phyloP scores from a whole-genome alignment of 257 asterid species.

The Nicotiana obtusifolia region DNA sequence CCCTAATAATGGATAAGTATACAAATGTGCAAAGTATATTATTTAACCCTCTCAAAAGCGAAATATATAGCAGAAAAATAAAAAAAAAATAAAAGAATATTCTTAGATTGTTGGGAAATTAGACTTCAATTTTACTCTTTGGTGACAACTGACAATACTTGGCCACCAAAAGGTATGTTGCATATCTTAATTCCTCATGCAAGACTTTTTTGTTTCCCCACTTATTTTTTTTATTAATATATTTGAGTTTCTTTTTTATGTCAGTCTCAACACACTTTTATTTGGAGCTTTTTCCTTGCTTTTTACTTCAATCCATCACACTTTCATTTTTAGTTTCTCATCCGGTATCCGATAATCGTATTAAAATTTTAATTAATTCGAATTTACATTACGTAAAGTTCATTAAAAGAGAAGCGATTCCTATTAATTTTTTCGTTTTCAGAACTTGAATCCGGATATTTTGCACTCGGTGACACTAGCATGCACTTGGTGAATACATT shows the following conservation, averaged over 20 bases:
- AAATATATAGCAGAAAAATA: not conserved
- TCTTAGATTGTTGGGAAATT: constrained; percentile 18
- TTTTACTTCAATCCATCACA: not conserved
- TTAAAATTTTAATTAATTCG: too few relatives aligned
- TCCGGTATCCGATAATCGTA: too few relatives aligned
- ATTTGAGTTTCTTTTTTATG: not conserved
- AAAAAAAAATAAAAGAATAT: constrained; percentile 23
- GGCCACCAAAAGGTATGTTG: not conserved
- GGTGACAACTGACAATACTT: not conserved
- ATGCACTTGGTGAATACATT: too few relatives aligned
- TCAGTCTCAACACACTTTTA: not conserved
- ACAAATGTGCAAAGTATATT: constrained; percentile 32
- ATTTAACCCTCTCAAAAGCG: constrained; percentile 26
- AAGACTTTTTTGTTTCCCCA: not conserved
- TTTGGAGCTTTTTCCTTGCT: not conserved
- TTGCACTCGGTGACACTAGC: too few relatives aligned
- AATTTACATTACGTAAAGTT: too few relatives aligned
- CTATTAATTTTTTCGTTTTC: too few relatives aligned
- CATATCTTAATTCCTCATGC: not conserved
- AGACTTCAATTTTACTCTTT: constrained; percentile 9
- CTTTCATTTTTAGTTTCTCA: too few relatives aligned
- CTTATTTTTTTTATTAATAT: not conserved
- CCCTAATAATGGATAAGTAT: constrained; percentile 10
- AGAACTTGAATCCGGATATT: too few relatives aligned
- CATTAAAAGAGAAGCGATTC: too few relatives aligned